Base-by-base conservation (phyloP, 75 land plant species). In the Selaginella tamariscina region DNA sequence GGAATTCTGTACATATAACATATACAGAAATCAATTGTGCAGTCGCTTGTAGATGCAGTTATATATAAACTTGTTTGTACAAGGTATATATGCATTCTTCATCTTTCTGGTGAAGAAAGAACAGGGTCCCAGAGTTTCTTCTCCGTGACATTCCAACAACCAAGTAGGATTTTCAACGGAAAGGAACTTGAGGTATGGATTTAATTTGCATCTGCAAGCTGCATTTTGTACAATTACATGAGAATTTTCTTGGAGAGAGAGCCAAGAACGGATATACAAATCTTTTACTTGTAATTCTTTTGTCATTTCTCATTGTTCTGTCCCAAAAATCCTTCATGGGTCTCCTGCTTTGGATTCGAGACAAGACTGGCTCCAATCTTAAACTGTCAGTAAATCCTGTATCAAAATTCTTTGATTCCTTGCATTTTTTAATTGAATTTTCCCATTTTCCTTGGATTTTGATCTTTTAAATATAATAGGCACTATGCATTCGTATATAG, bases 71-170 rank as follows among this genome's bases (percentile, higher is more conserved):
- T 39, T 39, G 5, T 15, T 39, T 39, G 49, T 5, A 15, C 49
- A 15, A 5, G 49, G 5, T 39, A 5, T 39, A 39, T 5, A 39
- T 5, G 49, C 11, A 5, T 39, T 39, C 15, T 39, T 39, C 49
- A 5, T 39, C 15, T 39, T 39, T 15, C 49, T 39, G 5, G 49
- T 15, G 49, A 39, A 39, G 49, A 15, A 39, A 39, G 49, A 39
- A 39, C 49, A 39, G 49, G 49, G 49, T 5, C 5, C 49, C 49
- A 39, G 49, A 15, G 49, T 39, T 39, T 39, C 15, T 39, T 39
- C 49, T 39, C 49, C 11, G 49, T 39, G 49, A 39, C 49, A 39
- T 39, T 39, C 49, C 49, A 39, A 39, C 49, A 39, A 39, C 49
- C 49, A 39, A 39, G 49, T 15, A 5, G 49, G 49, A 39, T 5